Base-by-base conservation (phyloP, 768 basidiomycete genomes). In the Amanita inopinata region DNA sequence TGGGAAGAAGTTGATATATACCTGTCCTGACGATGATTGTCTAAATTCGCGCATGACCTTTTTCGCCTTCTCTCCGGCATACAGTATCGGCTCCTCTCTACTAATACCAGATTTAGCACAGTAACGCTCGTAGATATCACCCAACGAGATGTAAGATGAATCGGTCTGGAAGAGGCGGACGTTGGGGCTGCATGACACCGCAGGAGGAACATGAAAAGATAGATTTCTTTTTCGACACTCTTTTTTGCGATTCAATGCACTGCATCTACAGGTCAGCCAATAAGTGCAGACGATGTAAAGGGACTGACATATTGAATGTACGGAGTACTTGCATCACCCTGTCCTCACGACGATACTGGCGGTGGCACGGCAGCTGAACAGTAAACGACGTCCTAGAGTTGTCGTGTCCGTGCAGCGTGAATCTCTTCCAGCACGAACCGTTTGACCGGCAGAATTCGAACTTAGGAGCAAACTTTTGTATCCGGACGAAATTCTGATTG, bases 201-300 rank as follows among this genome's bases (percentile, higher is more conserved):
- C 80, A 0, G 83, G 78, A 1, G 96, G 96, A 22, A 97, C 67
- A 58, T 97, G 88, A 75, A 99, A 98, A 32, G 69, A 67, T 23
- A 99, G 71, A 56, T 90, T 92, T 31, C 96, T 78, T 53, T 94
- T 93, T 38, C 94, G 76, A 24, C 78, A 85, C 60, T 99, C 94
- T 58, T 94, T 96, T 59, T 91, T 85, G 45, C 86, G 81, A 38
- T 67, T 66, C 39, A 99, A 66, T 18, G 86, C 83, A 17, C 94
- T 96, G 44, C 14, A 11, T 37, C 33, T 44, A 43, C 20, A 33
- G 40, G 51, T 36, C 38, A 25, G 14, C 10, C 43, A 3, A 39
- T 27, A 20, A 41, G 12, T 47, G 31, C n/a, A 47, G 20, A 10
- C 12, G 45, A 25, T 33, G 32, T 10, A 8, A 12, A 12, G 11